These are phyloP conservation scores for Ustilago vetiveriae DNA, from an alignment of 1,284 basidiomycete genomes.

Conservation along the genomic window DNA sequence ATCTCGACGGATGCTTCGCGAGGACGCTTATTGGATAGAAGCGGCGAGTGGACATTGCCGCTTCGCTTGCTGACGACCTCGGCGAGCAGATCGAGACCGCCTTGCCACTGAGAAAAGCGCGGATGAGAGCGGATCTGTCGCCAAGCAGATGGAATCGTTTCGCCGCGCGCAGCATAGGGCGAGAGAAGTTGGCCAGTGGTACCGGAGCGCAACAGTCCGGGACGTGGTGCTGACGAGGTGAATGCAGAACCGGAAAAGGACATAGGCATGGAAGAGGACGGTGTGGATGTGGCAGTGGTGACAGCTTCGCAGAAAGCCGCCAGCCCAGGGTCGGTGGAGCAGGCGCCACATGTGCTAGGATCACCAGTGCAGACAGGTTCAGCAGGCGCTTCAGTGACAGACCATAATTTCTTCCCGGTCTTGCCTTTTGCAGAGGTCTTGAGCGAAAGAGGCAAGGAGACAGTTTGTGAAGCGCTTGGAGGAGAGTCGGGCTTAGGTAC, in stretches of 20 bases:
- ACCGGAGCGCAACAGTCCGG: slow-evolving; percentile 14
- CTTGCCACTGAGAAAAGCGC: slow-evolving; percentile 54
- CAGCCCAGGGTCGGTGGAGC: slow-evolving; percentile 48
- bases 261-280: neutral
- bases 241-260: neutral
- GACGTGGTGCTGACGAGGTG: slow-evolving; percentile 4
- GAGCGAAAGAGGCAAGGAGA: slow-evolving; percentile 24
- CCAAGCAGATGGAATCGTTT: slow-evolving; percentile 61
- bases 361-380: slow-evolving; percentile 50
- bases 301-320: slow-evolving; percentile 56
- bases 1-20: slow-evolving; percentile 41
- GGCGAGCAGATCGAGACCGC: slow-evolving; percentile 62
- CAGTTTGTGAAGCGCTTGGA: slow-evolving; percentile 1
- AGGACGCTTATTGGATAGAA: slow-evolving; percentile 22
- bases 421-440: slow-evolving; percentile 1
- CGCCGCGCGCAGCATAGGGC: slow-evolving; percentile 4
- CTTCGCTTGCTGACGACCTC: slow-evolving; percentile 58
- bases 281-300: slow-evolving; percentile 21
- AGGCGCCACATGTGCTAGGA: slow-evolving; percentile 50
- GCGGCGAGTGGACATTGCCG: slow-evolving; percentile 40
- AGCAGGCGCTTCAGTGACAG: slow-evolving; percentile 5
- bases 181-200: slow-evolving; percentile 16
- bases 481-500: slow-evolving; percentile 20
- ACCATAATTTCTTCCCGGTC: slow-evolving; percentile 37
- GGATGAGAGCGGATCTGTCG: slow-evolving; percentile 62